Conservation (phyloP, 148 eudicot genomes). For the Rheum nobile region DNA sequence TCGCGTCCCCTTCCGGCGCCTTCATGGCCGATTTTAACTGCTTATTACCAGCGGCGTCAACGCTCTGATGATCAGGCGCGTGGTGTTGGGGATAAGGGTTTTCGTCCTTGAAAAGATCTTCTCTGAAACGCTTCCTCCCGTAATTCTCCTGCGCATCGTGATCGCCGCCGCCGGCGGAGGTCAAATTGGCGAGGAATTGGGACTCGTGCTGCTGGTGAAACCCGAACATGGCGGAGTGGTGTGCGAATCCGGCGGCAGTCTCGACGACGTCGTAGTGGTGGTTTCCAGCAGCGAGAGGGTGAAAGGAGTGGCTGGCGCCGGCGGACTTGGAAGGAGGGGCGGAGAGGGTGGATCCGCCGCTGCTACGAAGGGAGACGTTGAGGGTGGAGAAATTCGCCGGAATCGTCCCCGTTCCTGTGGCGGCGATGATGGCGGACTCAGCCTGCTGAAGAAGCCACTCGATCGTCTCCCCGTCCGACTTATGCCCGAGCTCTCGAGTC, state of each 20-base stretch:
- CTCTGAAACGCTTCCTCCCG: slow-evolving; percentile 33
- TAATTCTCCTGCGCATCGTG: slow-evolving; percentile 23
- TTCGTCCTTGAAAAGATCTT: slow-evolving; percentile 52
- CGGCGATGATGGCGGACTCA: slow-evolving; percentile 47
- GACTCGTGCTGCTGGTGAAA: slow-evolving; percentile 33
- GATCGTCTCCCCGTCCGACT: slow-evolving; percentile 51
- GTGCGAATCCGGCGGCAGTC: slow-evolving; percentile 15
- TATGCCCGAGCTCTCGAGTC: slow-evolving; percentile 39
- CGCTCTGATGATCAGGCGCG: background rate
- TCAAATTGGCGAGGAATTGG: slow-evolving; percentile 10
- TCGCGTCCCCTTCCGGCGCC: slow-evolving; percentile 15
- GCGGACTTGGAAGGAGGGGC: slow-evolving; percentile 42
- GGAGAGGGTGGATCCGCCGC: slow-evolving; percentile 26
- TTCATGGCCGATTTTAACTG: slow-evolving; percentile 18
- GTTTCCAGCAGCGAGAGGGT: slow-evolving; percentile 11
- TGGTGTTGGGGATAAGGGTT: background rate
- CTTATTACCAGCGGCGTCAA: slow-evolving; percentile 5
- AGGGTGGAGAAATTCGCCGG: slow-evolving; percentile 49
- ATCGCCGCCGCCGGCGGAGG: slow-evolving; percentile 11
- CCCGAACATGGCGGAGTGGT: slow-evolving; percentile 34
- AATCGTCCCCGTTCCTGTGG: slow-evolving; percentile 50
- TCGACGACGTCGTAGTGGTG: slow-evolving; percentile 25
- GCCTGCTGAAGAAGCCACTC: slow-evolving; percentile 56
- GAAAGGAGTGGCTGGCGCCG: background rate
- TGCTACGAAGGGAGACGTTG: slow-evolving; percentile 37